Evolutionary conservation across 805 yeast genomes (phyloP), one percentile per base, ranked within the genome.

Genomic region (Komagataella kurtzmanii): DNA sequence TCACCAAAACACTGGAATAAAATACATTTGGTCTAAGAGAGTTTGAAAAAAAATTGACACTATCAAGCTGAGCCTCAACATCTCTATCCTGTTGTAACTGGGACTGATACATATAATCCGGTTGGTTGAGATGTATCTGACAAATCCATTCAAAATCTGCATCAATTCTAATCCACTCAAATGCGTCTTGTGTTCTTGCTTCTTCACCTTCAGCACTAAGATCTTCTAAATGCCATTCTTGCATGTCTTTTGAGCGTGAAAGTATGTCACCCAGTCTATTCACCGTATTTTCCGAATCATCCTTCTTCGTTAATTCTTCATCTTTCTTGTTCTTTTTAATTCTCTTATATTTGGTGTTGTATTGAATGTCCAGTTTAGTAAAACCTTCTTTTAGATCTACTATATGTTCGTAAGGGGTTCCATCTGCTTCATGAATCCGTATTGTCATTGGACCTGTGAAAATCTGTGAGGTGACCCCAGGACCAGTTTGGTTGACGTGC

Each of bases 121-220:
- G 95, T 65, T 90, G 97, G 58, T 83, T 87, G 40, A 93, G 79
- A 53, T 80, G 75, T 19, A 88, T 72, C 57, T 78, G 79, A 54
- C 95, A 88, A 49, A 93, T 84, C 99, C 99, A 93, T 64, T 93
- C 99, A 60, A 84, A 86, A 64, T 93, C 99, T 0, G 97, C 90
- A 67, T 93, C 99, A n/a, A 91, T 87, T 58, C 99, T 74, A 44
- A 93, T 75, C 99, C 99, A 93, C 60, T 93, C 99, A 66, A 89
- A 93, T 0, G 97, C 97, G 59, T 91, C 97, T 58, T 79, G 81
- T 19, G 78, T 73, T 70, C 79, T 73, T 45, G 70, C 69, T 46
- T 83, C 89, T 54, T 82, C 90, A 50, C 83, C 89, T 30, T 81
- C 83, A 48, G 75, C 75, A 12, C 76, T 70, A 78, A 87, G 81